Conservation (phyloP, 140 eudicot genomes). For the Anethum foeniculum region DNA sequence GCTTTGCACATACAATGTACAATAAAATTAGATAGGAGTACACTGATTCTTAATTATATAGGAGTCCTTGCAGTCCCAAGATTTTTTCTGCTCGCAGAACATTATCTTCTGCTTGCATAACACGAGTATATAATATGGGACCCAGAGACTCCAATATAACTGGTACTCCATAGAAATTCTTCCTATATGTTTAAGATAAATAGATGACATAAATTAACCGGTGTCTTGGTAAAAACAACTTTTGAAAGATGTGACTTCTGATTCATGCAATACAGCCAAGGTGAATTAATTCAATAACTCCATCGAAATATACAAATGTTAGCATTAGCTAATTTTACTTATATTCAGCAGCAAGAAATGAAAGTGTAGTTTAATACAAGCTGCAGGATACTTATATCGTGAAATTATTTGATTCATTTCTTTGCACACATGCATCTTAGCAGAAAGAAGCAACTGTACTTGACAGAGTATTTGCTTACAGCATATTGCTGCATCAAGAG, state of each 20-base stretch:
- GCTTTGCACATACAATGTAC: background rate
- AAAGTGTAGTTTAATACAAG: background rate
- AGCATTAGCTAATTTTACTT: background rate
- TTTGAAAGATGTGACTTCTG: background rate
- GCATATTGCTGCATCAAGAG: constrained; percentile 97
- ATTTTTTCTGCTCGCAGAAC: background rate
- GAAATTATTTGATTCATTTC: background rate
- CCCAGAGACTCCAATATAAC: background rate
- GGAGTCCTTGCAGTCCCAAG: background rate
- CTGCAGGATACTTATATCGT: background rate
- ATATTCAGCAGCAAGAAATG: background rate
- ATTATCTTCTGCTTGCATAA: background rate
- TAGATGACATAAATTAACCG: background rate
- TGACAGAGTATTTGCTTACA: constrained; percentile 20
- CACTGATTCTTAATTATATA: background rate
- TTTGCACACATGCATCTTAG: background rate
- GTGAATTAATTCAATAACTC: background rate
- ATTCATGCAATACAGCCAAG: background rate
- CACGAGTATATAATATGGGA: background rate
- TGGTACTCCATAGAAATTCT: background rate
- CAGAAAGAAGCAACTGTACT: background rate
- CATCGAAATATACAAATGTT: background rate
- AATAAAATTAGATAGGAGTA: background rate
- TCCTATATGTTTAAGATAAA: background rate
- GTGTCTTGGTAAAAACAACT: background rate